Percentiles rank a stretch among this genome's conserved stretches.
Evolutionary conservation across 495 filamentous ascomycete species (phyloP).

Genomic region (Amphirosellinia nigrospora): DNA sequence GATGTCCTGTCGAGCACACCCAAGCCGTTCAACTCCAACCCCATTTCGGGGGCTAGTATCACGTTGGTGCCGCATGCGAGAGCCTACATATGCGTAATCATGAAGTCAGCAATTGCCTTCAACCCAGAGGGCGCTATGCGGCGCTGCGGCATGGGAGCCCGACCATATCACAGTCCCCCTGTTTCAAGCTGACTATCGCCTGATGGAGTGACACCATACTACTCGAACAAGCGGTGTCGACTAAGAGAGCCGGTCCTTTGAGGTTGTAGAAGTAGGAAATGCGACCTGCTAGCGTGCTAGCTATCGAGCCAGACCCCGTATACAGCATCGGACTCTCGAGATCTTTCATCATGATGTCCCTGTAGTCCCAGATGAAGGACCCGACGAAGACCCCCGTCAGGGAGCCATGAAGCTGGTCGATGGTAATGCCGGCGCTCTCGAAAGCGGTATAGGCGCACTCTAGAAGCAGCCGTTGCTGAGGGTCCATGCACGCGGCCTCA

Average conservation of each 20-base stretch:
- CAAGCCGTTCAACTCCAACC: not conserved
- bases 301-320: not conserved
- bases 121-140: not conserved
- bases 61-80: not conserved
- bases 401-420: not conserved
- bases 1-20: not conserved
- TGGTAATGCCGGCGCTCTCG: not conserved
- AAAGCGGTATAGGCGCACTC: not conserved
- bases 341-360: not conserved
- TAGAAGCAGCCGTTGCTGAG: not conserved
- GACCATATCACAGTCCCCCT: not conserved
- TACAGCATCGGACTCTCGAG: not conserved
- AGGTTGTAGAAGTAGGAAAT: not conserved
- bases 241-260: not conserved
- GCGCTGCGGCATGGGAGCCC: not conserved
- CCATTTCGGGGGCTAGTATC: slow-evolving; percentile 1
- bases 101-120: not conserved
- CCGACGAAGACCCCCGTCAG: not conserved
- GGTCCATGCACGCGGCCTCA: not conserved
- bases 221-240: slow-evolving; percentile 2
- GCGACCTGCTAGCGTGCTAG: not conserved
- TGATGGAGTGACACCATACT: not conserved
- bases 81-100: not conserved
- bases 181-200: not conserved
- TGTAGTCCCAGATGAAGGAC: not conserved